These are phyloP conservation scores for Parmelia sp. DNA, from an alignment of 495 filamentous ascomycete species.

Conservation along the genomic window DNA sequence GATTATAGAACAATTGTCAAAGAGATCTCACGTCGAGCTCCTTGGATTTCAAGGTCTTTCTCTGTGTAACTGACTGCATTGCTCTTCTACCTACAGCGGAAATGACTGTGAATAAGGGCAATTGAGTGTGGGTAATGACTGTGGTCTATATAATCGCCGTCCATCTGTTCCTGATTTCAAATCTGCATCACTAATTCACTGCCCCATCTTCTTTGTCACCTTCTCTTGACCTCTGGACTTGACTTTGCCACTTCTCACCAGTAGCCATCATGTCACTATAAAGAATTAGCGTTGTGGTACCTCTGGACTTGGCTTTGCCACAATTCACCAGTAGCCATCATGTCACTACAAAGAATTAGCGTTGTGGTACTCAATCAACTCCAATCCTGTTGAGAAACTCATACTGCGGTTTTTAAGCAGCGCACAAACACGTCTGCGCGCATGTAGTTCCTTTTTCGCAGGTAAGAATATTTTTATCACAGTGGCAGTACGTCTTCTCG, in stretches of 20 bases:
- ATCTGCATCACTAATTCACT: conserved; percentile 10
- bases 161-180: conserved; percentile 4
- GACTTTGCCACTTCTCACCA: conserved; percentile 1
- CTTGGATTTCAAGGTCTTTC: conserved; percentile 4
- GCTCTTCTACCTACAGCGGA: conserved; percentile 1
- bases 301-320: neutral
- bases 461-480: neutral
- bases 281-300: conserved; percentile 9
- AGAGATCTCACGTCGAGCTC: conserved; percentile 9
- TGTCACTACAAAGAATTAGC: conserved; percentile 10
- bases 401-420: conserved; percentile 8
- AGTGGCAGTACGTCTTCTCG: neutral
- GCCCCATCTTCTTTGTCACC: conserved; percentile 3
- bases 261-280: conserved; percentile 8
- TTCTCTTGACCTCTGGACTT: conserved; percentile 7
- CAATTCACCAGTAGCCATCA: conserved; percentile 5
- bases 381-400: neutral
- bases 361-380: neutral
- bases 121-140: conserved; percentile 7
- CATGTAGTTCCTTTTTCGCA: conserved; percentile 4
- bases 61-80: conserved; percentile 4
- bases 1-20: conserved; percentile 8
- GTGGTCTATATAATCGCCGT: conserved; percentile 4
- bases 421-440: neutral
- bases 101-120: conserved; percentile 5